Conservation (phyloP, 2,329 filamentous ascomycete species). For the Chaetomium olivaceum region DNA sequence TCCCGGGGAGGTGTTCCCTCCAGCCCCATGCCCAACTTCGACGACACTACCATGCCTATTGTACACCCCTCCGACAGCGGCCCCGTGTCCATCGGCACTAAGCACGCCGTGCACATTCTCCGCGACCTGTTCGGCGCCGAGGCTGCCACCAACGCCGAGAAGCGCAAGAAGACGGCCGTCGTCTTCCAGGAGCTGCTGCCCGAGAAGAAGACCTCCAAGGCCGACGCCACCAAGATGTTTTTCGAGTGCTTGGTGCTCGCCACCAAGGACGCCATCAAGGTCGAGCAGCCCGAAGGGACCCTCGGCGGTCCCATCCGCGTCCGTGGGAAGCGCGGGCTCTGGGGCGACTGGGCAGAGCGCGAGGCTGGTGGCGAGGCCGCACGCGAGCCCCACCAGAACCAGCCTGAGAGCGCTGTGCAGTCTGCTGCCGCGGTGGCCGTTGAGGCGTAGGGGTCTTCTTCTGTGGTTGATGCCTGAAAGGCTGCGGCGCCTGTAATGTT, state of each 20-base stretch:
- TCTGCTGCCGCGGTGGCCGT: slow-evolving; percentile 28
- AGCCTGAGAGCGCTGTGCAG: slow-evolving; percentile 39
- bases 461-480: neutral
- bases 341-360: slow-evolving; percentile 92
- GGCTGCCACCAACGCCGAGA: slow-evolving; percentile 66
- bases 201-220: slow-evolving; percentile 74
- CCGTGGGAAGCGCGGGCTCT: slow-evolving; percentile 89
- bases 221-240: slow-evolving; percentile 98
- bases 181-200: slow-evolving; percentile 91
- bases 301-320: slow-evolving; percentile 82
- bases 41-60: slow-evolving; percentile 74
- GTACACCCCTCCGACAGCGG: slow-evolving; percentile 82
- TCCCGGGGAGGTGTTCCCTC: slow-evolving; percentile 46
- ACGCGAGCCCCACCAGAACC: slow-evolving; percentile 42
- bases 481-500: slow-evolving; percentile 5
- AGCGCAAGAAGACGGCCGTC: slow-evolving; percentile 73
- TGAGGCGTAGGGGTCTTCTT: slow-evolving; percentile 24
- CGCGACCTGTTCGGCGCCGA: slow-evolving; percentile 82
- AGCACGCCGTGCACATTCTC: slow-evolving; percentile 92
- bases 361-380: slow-evolving; percentile 65
- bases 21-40: slow-evolving; percentile 63
- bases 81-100: slow-evolving; percentile 85
- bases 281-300: slow-evolving; percentile 74
- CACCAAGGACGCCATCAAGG: slow-evolving; percentile 96
- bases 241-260: slow-evolving; percentile 95